phyloP scores from a whole-genome alignment of 2,329 filamentous ascomycete genomes.

The Amylocarpus encephaloides region DNA sequence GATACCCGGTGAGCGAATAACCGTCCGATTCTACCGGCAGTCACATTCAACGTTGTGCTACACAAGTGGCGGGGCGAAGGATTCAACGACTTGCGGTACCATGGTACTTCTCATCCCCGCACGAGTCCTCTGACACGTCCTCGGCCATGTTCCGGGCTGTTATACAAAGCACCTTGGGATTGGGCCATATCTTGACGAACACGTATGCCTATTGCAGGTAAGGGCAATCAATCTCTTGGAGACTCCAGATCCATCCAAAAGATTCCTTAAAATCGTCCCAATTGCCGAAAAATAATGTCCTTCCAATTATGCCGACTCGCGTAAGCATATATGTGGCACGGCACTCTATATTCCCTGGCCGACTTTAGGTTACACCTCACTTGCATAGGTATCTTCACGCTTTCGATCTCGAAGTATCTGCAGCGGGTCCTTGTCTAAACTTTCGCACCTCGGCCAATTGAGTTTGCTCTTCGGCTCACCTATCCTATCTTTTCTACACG shows the following conservation, averaged over 20 bases:
- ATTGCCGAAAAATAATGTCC: background rate
- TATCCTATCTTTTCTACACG: too few relatives aligned
- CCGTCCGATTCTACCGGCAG: constrained; percentile 1
- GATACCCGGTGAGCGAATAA: background rate
- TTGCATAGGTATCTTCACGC: too few relatives aligned
- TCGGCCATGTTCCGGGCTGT: too few relatives aligned
- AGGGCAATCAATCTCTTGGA: too few relatives aligned
- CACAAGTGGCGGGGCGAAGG: background rate
- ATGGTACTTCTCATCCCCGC: background rate
- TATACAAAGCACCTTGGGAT: too few relatives aligned
- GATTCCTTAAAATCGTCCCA: background rate
- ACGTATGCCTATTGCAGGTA: too few relatives aligned
- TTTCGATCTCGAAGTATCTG: too few relatives aligned
- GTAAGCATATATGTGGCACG: background rate
- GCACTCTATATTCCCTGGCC: background rate
- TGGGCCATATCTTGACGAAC: too few relatives aligned
- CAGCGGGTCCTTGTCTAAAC: too few relatives aligned
- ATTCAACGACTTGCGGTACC: background rate
- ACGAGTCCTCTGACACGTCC: background rate
- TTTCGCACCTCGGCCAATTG: too few relatives aligned
- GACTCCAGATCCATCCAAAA: too few relatives aligned
- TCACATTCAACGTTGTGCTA: background rate
- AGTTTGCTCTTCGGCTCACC: too few relatives aligned
- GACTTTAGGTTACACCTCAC: background rate
- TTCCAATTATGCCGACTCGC: background rate